phyloP scores from a whole-genome alignment of 169 alveolate species.

The Neospora caninum region DNA sequence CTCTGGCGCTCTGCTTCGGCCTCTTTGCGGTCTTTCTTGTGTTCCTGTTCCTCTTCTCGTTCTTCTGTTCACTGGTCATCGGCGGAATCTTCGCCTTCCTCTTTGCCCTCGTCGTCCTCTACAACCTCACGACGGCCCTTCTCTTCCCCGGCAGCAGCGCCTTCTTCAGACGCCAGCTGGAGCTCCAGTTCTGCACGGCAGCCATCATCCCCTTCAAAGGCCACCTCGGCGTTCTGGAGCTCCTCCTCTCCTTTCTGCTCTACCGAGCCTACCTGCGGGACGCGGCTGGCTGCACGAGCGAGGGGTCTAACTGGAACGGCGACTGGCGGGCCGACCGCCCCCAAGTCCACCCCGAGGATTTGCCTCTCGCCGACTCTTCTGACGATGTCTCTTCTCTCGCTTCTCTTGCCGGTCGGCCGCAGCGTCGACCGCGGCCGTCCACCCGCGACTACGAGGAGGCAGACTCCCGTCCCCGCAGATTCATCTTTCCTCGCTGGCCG shows the following conservation, averaged over 20 bases:
- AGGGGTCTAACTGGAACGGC: not conserved
- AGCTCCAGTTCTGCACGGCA: conserved; percentile 7
- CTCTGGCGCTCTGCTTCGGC: not conserved
- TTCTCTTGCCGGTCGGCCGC: no score
- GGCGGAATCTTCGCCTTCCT: not conserved
- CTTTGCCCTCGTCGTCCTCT: not conserved
- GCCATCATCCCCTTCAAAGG: not conserved
- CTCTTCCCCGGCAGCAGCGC: conserved; percentile 30
- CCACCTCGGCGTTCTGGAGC: not conserved
- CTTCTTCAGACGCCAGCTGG: not conserved
- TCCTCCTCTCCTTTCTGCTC: conserved; percentile 20
- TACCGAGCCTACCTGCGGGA: not conserved
- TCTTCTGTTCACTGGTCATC: not conserved
- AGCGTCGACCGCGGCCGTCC: no score
- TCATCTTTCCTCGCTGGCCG: not conserved
- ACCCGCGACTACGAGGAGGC: no score
- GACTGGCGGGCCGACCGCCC: no score
- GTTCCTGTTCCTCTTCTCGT: not conserved
- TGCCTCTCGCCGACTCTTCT: not conserved
- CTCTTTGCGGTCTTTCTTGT: not conserved
- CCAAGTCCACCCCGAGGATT: no score
- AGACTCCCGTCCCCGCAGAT: no score
- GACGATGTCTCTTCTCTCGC: not conserved
- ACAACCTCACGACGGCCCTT: not conserved
- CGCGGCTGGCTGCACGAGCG: not conserved